Conservation (phyloP, 768 basidiomycete species). For the Galerina marginata region DNA sequence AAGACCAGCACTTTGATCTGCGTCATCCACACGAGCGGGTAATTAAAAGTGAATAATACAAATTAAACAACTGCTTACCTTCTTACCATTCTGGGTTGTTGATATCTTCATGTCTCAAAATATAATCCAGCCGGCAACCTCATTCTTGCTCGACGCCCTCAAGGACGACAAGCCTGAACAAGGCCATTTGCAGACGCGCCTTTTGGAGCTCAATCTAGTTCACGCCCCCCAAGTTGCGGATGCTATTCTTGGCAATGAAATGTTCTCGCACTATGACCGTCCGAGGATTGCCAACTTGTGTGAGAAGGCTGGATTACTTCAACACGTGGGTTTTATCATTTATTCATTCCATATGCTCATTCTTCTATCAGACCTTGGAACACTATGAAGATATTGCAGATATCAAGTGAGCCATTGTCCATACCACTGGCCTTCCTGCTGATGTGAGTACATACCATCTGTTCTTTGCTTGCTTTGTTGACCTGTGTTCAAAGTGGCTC, state of each 20-base stretch:
- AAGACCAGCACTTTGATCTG: too few species aligned
- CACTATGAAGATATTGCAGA: constrained; percentile 98
- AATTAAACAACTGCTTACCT: constrained; percentile 2
- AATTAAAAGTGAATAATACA: constrained; percentile 27
- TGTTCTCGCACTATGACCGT: constrained; percentile 97
- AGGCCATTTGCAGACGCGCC: constrained; percentile 91
- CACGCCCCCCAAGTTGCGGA: constrained; percentile 99
- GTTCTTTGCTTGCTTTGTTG: constrained; percentile 6
- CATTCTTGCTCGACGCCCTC: constrained; percentile 94
- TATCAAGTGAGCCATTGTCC: constrained; percentile 97
- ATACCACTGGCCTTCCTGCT: constrained; percentile 80
- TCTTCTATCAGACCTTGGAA: constrained; percentile 81
- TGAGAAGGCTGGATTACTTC: constrained; percentile 96
- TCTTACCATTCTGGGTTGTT: constrained; percentile 66
- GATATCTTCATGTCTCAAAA: constrained; percentile 99
- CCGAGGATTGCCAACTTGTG: constrained; percentile 97
- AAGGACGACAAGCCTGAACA: constrained; percentile 99
- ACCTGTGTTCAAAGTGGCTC: constrained; percentile 70
- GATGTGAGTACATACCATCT: constrained; percentile 59
- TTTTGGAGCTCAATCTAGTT: constrained; percentile 97
- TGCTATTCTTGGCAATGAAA: constrained; percentile 97
- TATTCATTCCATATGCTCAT: constrained; percentile 12
- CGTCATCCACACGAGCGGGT: constrained; percentile 63
- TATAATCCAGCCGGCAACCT: constrained; percentile 99
- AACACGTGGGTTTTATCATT: constrained; percentile 65